Conservation (phyloP, 371 early-diverging fungal species). For the Mortierella sp. region DNA sequence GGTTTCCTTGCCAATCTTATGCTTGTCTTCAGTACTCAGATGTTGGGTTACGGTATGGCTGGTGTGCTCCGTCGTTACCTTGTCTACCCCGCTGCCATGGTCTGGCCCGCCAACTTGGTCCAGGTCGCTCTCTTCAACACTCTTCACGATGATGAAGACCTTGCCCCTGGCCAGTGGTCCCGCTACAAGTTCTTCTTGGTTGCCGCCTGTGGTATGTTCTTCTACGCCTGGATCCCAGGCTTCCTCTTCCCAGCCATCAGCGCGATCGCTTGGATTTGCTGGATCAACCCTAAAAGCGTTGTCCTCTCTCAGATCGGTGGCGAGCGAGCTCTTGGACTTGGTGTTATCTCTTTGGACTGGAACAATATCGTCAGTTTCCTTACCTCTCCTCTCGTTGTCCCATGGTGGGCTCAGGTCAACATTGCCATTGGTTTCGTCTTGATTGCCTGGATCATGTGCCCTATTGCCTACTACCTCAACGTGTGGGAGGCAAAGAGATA, state of each 20-base stretch:
- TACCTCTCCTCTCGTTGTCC: conserved; percentile 68
- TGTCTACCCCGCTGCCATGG: conserved; percentile 82
- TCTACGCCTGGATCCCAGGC: conserved; percentile 58
- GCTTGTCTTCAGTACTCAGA: conserved; percentile 72
- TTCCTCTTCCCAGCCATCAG: conserved; percentile 71
- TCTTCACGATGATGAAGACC: conserved; percentile 65
- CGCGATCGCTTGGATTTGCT: conserved; percentile 64
- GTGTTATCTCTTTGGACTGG: conserved; percentile 80
- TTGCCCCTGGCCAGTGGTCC: conserved; percentile 37
- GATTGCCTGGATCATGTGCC: conserved; percentile 75
- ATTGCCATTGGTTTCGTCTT: conserved; percentile 72
- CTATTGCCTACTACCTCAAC: conserved; percentile 74
- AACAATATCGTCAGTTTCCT: conserved; percentile 70
- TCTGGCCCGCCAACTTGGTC: conserved; percentile 86
- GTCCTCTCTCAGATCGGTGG: conserved; percentile 55
- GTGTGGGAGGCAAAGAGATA: conserved; percentile 70
- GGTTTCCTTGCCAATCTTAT: conserved; percentile 69
- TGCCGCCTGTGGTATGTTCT: conserved; percentile 60
- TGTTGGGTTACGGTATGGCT: conserved; percentile 86
- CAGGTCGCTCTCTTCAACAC: conserved; percentile 78
- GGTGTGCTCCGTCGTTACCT: conserved; percentile 80
- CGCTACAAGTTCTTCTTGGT: conserved; percentile 75
- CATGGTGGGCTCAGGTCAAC: conserved; percentile 75
- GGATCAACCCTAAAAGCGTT: conserved; percentile 62
- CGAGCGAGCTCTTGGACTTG: conserved; percentile 69